Base-by-base conservation (phyloP, 2,329 filamentous ascomycete species). In the Alternaria arbusti region DNA sequence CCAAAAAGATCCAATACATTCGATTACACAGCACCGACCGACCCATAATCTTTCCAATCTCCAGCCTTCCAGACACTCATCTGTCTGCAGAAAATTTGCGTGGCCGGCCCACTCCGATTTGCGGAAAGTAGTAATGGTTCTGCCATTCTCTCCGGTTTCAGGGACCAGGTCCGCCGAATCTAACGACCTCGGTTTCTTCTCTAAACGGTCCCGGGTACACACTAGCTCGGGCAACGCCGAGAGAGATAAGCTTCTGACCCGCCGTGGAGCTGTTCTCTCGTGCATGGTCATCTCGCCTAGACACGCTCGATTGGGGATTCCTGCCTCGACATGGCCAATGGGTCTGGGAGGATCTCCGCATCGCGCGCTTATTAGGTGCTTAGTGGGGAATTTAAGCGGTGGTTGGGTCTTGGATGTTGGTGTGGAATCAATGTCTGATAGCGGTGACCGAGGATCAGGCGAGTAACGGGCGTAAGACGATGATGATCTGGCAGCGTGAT, bases 11-110 rank as follows among this genome's bases (percentile, higher is more conserved):
- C 49, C 47, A 51, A 32, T 9, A 4, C 10, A 4, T 22, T 22
- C 12, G 8, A 36, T 51, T 51, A 32, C 36, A 46, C n/a, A 58
- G 45, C 22, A 25, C 45, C 22, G 17, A n/a, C 28, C 50, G 52
- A 22, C 5, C 51, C 26, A 50, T 32, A 36, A 23, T 49, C 22
- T 40, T 36, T 25, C 44, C 36, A 57, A 17, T 47, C 17, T 50
- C 45, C 22, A 50, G 55, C 44, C 55, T 20, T 65, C 46, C 52
- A 59, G 36, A 51, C 28, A 52, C 45, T 56, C 44, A 17, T 40
- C 26, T 28, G 23, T 51, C 46, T 50, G 26, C 46, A 28, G 59
- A 69, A 69, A 68, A 64, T 69, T 65, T 67, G 59, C 65, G 20
- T 36, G 36, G 59, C 59, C 59, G 63, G 63, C 59, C 59, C 59